These are phyloP conservation scores for Maudiozyma saulgeensis DNA, from an alignment of 805 yeast species.

Conservation along the genomic window DNA sequence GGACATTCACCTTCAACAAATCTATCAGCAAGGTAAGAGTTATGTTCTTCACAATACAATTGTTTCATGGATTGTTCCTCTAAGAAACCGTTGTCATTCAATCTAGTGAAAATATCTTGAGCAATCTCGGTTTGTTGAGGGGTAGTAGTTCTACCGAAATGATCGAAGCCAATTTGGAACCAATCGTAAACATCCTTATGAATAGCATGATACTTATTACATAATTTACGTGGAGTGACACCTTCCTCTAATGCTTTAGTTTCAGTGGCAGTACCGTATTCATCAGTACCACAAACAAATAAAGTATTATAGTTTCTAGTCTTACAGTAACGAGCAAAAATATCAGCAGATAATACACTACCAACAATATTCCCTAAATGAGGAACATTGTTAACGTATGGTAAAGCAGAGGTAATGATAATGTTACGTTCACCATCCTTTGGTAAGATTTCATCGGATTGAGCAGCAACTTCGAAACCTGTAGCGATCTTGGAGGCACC, in stretches of 20 bases:
- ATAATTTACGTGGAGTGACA: conserved; percentile 75
- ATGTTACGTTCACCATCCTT: conserved; percentile 64
- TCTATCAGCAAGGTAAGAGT: conserved; percentile 87
- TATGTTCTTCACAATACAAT: conserved; percentile 79
- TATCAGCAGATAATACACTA: conserved; percentile 87
- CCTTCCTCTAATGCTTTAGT: conserved; percentile 93
- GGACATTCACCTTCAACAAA: conserved; percentile 97
- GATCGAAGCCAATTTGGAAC: conserved; percentile 90
- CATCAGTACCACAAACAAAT: conserved; percentile 93
- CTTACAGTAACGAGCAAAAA: conserved; percentile 80
- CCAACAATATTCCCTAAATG: conserved; percentile 95
- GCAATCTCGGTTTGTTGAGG: conserved; percentile 85
- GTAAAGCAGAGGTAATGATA: conserved; percentile 87
- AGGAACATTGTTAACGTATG: conserved; percentile 95
- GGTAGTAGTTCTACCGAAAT: conserved; percentile 94
- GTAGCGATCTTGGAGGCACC: conserved; percentile 26
- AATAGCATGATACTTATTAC: conserved; percentile 79
- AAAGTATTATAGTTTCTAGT: conserved; percentile 79
- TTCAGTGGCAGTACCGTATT: conserved; percentile 97
- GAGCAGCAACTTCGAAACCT: conserved; percentile 20
- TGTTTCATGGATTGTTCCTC: conserved; percentile 84
- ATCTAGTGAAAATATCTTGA: conserved; percentile 75
- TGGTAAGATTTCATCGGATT: conserved; percentile 45
- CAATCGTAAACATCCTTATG: conserved; percentile 88
- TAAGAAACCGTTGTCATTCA: conserved; percentile 62